Evolutionary conservation across 73 alveolate species (phyloP).

Genomic region (Paramecium caudatum): DNA sequence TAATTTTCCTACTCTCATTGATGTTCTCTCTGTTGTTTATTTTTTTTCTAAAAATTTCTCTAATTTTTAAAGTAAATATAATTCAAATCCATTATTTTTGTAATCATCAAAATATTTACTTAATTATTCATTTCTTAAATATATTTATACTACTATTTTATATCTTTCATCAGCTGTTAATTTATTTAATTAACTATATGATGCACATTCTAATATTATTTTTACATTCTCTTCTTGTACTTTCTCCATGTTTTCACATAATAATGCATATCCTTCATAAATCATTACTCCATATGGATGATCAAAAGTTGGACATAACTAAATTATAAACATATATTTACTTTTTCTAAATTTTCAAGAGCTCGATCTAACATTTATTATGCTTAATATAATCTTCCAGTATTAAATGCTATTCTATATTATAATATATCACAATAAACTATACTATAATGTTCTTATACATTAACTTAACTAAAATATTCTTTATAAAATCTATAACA

Average conservation of each 20-base stretch:
- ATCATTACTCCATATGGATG: slow-evolving; percentile 57
- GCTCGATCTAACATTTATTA: slow-evolving; percentile 20
- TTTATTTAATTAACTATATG: not conserved
- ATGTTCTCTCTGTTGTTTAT: not conserved
- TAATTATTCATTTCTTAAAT: slow-evolving; percentile 14
- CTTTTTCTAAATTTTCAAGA: not conserved
- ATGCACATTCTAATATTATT: slow-evolving; percentile 24
- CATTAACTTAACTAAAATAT: slow-evolving; percentile 16
- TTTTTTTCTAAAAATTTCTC: not conserved
- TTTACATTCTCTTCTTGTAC: slow-evolving; percentile 6
- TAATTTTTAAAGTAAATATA: slow-evolving; percentile 17
- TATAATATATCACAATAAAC: slow-evolving; percentile 6
- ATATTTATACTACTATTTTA: not conserved
- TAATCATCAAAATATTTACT: slow-evolving; percentile 47
- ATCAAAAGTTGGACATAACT: slow-evolving; percentile 51
- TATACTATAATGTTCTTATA: not conserved
- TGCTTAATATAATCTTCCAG: not conserved
- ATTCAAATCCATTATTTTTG: slow-evolving; percentile 21
- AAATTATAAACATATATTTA: not conserved
- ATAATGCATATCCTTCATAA: not conserved
- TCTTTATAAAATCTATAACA: not conserved
- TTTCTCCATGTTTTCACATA: not conserved
- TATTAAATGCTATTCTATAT: slow-evolving; percentile 18
- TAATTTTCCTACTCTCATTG: not conserved
- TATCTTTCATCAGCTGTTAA: not conserved